Evolutionary conservation across 208 protist species (phyloP), one percentile per base, ranked within the genome.

Genomic region (Borovskyia barvae): DNA sequence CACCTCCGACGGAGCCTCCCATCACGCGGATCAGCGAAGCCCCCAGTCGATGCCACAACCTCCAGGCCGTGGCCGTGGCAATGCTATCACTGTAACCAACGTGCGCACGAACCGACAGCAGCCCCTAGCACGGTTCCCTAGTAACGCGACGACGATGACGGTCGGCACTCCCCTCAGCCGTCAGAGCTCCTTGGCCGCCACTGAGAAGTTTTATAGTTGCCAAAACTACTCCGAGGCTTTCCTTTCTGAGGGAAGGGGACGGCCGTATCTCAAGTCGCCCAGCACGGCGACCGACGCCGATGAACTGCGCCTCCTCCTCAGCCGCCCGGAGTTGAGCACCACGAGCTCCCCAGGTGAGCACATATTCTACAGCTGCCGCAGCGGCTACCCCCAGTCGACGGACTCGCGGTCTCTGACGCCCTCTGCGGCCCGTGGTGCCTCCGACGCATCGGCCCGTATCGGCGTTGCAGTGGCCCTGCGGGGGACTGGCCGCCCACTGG

Each of bases 181-280:
- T 9, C 52, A 47, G 45, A 41, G 35, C 14, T 68, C 62, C 1
- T 46, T 48, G 4, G 62, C 52, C 2, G 52, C 24, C 12, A 61
- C 62, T 4, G 62, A 68, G 9, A 43, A 43, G 29, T 68, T 68
- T 30, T 53, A 68, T 29, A 60, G 35, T 24, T 68, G 62, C 15
- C 52, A 53, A 35, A 68, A 53, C 45, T 25, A 50, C 43, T 37
- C 20, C 26, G 54, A 32, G 3, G 3, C n/a, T n/a, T n/a, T n/a
- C n/a, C n/a, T n/a, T n/a, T n/a, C n/a, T n/a, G n/a, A n/a, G n/a
- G n/a, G n/a, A n/a, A n/a, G n/a, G n/a, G n/a, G n/a, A n/a, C n/a
- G n/a, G n/a, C n/a, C n/a, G n/a, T n/a, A n/a, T n/a, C n/a, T n/a
- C n/a, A n/a, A n/a, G n/a, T n/a, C n/a, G n/a, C n/a, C n/a, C n/a